Base-by-base conservation (phyloP, 2,329 filamentous ascomycete genomes). In the Incumbomyces delicatus region DNA sequence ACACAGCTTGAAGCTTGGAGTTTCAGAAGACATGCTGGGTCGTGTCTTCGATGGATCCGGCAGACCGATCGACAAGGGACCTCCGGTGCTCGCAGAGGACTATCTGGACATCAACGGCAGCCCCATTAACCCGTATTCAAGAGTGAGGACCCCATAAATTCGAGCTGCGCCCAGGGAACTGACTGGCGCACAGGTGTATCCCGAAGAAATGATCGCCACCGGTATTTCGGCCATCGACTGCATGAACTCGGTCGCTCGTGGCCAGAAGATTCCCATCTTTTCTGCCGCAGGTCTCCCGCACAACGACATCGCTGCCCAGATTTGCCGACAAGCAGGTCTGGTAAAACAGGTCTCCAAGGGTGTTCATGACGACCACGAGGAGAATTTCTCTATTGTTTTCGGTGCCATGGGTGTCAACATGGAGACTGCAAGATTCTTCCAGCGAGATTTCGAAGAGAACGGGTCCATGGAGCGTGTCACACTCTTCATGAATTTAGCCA, bases 381-480 rank as follows among this genome's bases (percentile, higher is more conserved):
- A 98, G 63, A 98, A 98, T 75, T 98, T 98, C 78, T 95, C 89
- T 51, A 98, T 98, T 61, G 92, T 98, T 48, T 98, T 98, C 65
- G 94, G 87, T 64, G 92, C 92, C 63, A 98, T 98, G 92, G 92
- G 92, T 88, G 92, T 98, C 60, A 98, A 98, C 75, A 81, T 98
- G 83, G 92, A 98, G 67, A 98, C 92, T 29, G 87, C 85, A 60
- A 85, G 92, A 60, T 98, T 98, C 80, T 98, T 98, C 75, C 96
- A 90, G 32, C 80, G 87, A 57, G 92, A 98, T 63, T 98, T 98
- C 63, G 92, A 98, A 69, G 88, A 98, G 78, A 98, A 98, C 69
- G 94, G 94, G 59, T 94, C 87, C 71, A 81, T 98, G 82, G 92
- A 95, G 74, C 87, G 92, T 71, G 83, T 87, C 59, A 96, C 94